phyloP scores from a whole-genome alignment of 352 stramenopile genomes.

The Pythium vanterpoolii region DNA sequence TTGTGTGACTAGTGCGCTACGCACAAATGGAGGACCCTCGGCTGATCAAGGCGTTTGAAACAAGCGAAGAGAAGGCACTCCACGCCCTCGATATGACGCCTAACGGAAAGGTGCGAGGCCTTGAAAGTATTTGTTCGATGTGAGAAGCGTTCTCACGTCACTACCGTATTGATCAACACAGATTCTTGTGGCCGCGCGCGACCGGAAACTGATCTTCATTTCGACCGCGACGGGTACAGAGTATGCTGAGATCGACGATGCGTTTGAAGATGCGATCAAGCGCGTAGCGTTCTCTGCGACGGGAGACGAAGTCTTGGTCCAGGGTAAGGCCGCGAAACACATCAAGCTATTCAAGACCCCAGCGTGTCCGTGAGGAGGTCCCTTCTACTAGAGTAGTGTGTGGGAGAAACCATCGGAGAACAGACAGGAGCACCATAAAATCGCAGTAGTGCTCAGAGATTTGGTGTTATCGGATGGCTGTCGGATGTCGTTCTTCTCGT shows the following conservation, averaged over 20 bases:
- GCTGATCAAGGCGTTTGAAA: conserved; percentile 57
- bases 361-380: conserved; percentile 21
- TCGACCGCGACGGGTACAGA: conserved; percentile 45
- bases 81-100: conserved; percentile 61
- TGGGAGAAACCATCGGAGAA: background rate
- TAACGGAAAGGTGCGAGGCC: conserved; percentile 50
- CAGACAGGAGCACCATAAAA: background rate
- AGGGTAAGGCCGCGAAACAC: conserved; percentile 61
- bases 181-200: conserved; percentile 54
- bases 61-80: conserved; percentile 50
- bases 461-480: background rate
- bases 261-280: conserved; percentile 63
- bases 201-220: conserved; percentile 60
- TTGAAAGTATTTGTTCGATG: background rate
- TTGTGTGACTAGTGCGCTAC: conserved; percentile 60
- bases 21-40: conserved; percentile 75
- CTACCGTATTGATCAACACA: conserved; percentile 10
- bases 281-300: conserved; percentile 55
- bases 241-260: conserved; percentile 46
- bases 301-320: conserved; percentile 61
- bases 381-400: background rate
- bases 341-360: conserved; percentile 70
- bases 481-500: background rate
- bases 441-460: background rate
- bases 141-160: background rate